Evolutionary conservation across 345 rosid species (phyloP).

Genomic region (Salix brachista): DNA sequence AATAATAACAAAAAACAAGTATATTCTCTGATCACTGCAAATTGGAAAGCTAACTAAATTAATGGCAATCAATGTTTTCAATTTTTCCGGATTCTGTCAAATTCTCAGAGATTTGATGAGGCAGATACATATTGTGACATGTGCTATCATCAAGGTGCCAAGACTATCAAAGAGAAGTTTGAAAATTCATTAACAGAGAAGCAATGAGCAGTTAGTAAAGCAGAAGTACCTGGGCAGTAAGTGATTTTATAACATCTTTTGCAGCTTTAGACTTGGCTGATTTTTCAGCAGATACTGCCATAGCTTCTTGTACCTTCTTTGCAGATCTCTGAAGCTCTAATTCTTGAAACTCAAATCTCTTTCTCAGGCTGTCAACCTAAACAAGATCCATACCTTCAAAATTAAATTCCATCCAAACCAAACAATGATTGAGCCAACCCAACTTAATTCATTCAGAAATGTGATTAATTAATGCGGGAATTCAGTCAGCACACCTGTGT

Average conservation of each 20-base stretch:
- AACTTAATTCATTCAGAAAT: background rate
- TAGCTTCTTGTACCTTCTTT: conserved; percentile 79
- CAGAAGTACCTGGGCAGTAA: conserved; percentile 73
- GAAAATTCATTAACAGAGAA: background rate
- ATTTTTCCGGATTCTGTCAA: background rate
- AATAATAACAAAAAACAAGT: background rate
- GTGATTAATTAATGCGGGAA: background rate
- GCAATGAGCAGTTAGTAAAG: conserved; percentile 2
- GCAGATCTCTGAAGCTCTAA: conserved; percentile 72
- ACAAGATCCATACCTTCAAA: conserved; percentile 20
- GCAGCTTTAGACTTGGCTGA: conserved; percentile 82
- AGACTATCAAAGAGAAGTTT: background rate
- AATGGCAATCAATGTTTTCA: background rate
- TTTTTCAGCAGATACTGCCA: conserved; percentile 67
- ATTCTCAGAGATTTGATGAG: background rate
- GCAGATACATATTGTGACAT: background rate
- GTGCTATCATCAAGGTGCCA: background rate
- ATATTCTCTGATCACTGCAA: background rate
- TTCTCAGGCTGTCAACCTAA: conserved; percentile 73
- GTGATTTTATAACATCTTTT: conserved; percentile 91
- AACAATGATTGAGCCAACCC: background rate
- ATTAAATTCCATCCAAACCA: background rate
- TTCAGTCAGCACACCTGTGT: conserved; percentile 54
- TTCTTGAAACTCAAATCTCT: conserved; percentile 83
- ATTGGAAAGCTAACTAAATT: background rate